A percentile compares a stretch with the other conserved stretches of the same genome.
phyloP scores from a whole-genome alignment of 148 eudicot species.

The Rhododendron ovatum region DNA sequence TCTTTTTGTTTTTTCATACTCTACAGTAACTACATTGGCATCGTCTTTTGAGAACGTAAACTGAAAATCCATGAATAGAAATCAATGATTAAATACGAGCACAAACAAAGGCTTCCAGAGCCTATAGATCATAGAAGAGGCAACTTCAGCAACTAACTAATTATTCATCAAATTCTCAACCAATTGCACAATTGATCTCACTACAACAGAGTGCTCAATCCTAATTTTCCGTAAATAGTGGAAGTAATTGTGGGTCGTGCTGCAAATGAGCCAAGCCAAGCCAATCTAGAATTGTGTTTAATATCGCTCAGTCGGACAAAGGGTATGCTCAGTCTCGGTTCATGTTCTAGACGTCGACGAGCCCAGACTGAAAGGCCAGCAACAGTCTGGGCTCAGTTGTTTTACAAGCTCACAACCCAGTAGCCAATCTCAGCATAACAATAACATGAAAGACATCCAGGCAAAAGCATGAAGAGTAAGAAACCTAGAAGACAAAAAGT shows the following conservation, averaged over 20 bases:
- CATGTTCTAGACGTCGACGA: background rate
- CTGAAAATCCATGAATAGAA: background rate
- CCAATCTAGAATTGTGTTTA: background rate
- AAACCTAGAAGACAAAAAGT: background rate
- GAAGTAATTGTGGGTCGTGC: background rate
- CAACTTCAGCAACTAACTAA: background rate
- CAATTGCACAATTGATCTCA: background rate
- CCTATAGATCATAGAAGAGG: background rate
- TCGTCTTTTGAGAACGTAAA: background rate
- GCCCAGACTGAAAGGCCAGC: background rate
- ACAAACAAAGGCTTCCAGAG: background rate
- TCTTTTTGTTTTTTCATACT: background rate
- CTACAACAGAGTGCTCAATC: background rate
- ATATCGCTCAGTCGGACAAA: background rate
- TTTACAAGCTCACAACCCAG: background rate
- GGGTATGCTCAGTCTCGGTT: background rate
- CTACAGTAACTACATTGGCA: background rate
- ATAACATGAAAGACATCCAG: background rate
- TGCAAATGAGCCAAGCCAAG: background rate
- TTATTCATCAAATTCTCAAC: background rate
- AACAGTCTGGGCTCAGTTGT: background rate
- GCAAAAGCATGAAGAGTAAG: background rate
- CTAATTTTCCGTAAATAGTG: background rate
- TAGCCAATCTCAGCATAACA: background rate
- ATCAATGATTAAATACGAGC: background rate